Evolutionary conservation across 257 asterid genomes (phyloP), one percentile per base, ranked within the genome.

Genomic region (Gentiana straminea): DNA sequence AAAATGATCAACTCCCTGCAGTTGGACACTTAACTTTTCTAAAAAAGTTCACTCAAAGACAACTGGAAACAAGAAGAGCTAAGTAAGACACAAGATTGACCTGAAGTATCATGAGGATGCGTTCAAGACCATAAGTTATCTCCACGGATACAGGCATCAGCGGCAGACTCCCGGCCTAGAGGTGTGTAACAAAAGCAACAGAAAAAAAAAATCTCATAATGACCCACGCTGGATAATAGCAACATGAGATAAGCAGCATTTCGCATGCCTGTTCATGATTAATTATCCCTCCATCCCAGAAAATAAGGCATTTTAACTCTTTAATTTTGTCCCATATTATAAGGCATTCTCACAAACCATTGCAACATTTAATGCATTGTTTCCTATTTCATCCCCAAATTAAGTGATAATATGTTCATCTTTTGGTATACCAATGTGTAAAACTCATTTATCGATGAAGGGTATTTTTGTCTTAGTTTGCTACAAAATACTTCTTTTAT

Each of bases 1-100:
- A 81, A 91, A 91, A 82, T 87, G 98, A 63, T 91, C 98, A 61
- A 87, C 98, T 53, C 96, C 98, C 98, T 91, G 90, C 70, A 78
- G 54, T 58, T 33, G 58, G 64, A 60, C 63, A 43, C 62, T 15
- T 60, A 24, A 37, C 70, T 49, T 24, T 55, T 66, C 53, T 64
- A 51, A 69, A 66, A 63, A 61, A 35, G 62, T 64, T 45, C 5
- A 54, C 54, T 24, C 33, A 33, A 62, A 49, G 63, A 63, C 46
- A 38, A 15, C 64, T 45, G 34, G 51, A 68, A 55, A 57, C 9
- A 56, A 59, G 54, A 66, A 52, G 55, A 60, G 56, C 15, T 62
- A 59, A 44, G 52, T 56, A 63, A 44, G 64, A 60, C 41, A 59
- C 59, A 62, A 54, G 62, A 69, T 50, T 51, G 64, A 91, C 98